A percentile compares a stretch with the other conserved stretches of the same genome.
These are phyloP conservation scores for Exophiala sp. DNA, from an alignment of 2,329 filamentous ascomycete species.

Conservation along the genomic window DNA sequence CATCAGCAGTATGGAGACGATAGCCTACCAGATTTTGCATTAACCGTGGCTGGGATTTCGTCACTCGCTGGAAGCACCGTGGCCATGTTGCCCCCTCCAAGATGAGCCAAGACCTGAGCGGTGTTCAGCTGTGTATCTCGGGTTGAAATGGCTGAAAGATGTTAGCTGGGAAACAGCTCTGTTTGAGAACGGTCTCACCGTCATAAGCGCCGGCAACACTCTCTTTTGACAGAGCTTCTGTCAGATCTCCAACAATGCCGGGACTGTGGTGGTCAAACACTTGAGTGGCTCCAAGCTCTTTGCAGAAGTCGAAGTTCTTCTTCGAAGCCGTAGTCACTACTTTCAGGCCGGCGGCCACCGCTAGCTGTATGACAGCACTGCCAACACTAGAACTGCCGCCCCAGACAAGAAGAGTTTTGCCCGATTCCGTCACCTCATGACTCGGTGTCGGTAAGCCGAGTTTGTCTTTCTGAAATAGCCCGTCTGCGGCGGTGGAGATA, in stretches of 20 bases:
- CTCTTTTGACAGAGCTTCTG: slow-evolving; percentile 15
- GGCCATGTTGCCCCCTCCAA: slow-evolving; percentile 24
- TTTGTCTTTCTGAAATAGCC: slow-evolving; percentile 31
- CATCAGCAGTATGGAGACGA: neutral
- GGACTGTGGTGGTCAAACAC: slow-evolving; percentile 42
- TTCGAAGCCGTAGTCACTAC: slow-evolving; percentile 38
- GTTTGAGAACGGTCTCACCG: slow-evolving; percentile 6
- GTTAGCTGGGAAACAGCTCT: neutral
- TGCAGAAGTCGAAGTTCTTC: slow-evolving; percentile 43
- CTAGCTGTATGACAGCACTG: slow-evolving; percentile 42
- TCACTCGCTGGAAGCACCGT: slow-evolving; percentile 10
- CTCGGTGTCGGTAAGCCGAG: slow-evolving; percentile 22
- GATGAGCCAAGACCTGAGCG: slow-evolving; percentile 20
- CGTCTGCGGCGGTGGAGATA: slow-evolving; percentile 32
- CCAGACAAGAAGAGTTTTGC: slow-evolving; percentile 44
- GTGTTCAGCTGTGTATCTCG: slow-evolving; percentile 18
- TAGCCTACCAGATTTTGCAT: slow-evolving; percentile 14
- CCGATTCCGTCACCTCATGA: slow-evolving; percentile 8
- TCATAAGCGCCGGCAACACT: slow-evolving; percentile 18
- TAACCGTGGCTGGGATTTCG: slow-evolving; percentile 17
- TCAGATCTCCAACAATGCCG: slow-evolving; percentile 23
- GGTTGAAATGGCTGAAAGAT: slow-evolving; percentile 15
- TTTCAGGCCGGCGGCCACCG: slow-evolving; percentile 36
- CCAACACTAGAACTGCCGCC: slow-evolving; percentile 49
- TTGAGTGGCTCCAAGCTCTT: slow-evolving; percentile 40